These are phyloP conservation scores for Scenedesmus sp. DNA, from an alignment of 163 green algal genomes.

Conservation along the genomic window DNA sequence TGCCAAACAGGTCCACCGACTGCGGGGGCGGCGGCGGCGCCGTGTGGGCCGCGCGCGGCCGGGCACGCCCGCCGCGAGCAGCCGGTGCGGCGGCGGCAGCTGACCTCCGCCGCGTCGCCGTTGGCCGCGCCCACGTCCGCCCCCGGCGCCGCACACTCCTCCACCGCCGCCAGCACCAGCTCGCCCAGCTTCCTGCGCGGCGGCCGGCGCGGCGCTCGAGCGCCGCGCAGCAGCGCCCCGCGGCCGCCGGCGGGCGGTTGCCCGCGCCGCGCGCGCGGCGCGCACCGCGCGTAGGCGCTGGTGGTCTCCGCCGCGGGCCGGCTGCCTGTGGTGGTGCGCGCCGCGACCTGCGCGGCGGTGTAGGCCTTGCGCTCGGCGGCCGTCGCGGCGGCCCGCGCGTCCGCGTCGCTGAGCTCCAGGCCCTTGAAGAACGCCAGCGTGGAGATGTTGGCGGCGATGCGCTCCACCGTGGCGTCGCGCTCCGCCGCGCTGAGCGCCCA, in stretches of 20 bases:
- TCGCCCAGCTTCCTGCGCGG: slow-evolving; percentile 70
- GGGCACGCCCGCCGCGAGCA: too few species aligned
- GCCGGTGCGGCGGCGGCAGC: too few species aligned
- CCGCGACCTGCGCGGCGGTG: slow-evolving; percentile 78
- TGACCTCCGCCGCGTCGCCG: neutral
- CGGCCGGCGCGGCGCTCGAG: too few species aligned
- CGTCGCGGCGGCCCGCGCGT: slow-evolving; percentile 47
- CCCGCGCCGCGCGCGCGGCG: neutral
- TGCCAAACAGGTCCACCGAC: slow-evolving; percentile 69
- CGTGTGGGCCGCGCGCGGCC: too few species aligned
- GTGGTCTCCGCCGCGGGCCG: slow-evolving; percentile 56
- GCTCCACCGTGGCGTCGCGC: slow-evolving; percentile 61
- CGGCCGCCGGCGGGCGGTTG: too few species aligned
- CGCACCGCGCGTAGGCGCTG: slow-evolving; percentile 55
- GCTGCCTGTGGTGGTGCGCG: slow-evolving; percentile 81
- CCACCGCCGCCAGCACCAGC: slow-evolving; percentile 69
- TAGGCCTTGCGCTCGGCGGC: slow-evolving; percentile 82
- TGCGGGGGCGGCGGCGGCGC: neutral
- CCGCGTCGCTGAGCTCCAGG: slow-evolving; percentile 51
- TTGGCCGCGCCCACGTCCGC: neutral
- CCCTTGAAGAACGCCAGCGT: slow-evolving; percentile 64
- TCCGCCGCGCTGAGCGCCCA: slow-evolving; percentile 61
- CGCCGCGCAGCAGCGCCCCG: too few species aligned
- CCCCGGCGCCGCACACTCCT: slow-evolving; percentile 11
- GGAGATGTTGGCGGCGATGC: slow-evolving; percentile 64